Percentiles rank a stretch among this genome's conserved stretches.
phyloP scores from a whole-genome alignment of 257 asterid genomes.

The Jasminum sambac region DNA sequence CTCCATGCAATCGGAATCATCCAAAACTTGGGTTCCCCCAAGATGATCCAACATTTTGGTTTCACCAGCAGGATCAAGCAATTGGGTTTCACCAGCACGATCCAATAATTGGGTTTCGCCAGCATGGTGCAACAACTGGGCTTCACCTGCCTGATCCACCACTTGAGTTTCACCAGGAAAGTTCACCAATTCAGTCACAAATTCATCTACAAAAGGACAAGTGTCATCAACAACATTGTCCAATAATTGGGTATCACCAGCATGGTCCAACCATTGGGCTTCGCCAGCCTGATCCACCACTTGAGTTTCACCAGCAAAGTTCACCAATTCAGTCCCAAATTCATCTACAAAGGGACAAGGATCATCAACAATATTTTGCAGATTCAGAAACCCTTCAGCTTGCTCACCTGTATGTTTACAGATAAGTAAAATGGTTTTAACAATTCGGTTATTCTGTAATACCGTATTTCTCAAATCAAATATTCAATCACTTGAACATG shows the following conservation, averaged over 20 bases:
- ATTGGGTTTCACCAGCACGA: conserved; percentile 26
- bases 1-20: conserved; percentile 42
- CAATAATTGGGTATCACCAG: conserved; percentile 24
- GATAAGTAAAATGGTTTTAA: conserved; percentile 22
- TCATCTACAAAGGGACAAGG: conserved; percentile 46
- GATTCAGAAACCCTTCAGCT: conserved; percentile 33
- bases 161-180: conserved; percentile 28
- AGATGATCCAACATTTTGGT: conserved; percentile 29
- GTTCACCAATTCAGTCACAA: conserved; percentile 47
- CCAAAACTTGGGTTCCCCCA: conserved; percentile 65
- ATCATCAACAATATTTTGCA: conserved; percentile 43
- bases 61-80: conserved; percentile 25
- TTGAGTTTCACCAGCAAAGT: conserved; percentile 30
- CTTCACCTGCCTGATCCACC: conserved; percentile 24
- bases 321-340: conserved; percentile 49
- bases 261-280: conserved; percentile 32
- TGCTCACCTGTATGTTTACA: conserved; percentile 33
- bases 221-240: conserved; percentile 37
- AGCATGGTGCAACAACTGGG: conserved; percentile 28
- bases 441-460: conserved; percentile 16
- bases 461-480: neutral
- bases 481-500: neutral
- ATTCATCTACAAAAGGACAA: conserved; percentile 48
- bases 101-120: conserved; percentile 30
- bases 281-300: conserved; percentile 21